These are phyloP conservation scores for Aureoboletus auriporus DNA, from an alignment of 768 basidiomycete genomes.

Conservation along the genomic window DNA sequence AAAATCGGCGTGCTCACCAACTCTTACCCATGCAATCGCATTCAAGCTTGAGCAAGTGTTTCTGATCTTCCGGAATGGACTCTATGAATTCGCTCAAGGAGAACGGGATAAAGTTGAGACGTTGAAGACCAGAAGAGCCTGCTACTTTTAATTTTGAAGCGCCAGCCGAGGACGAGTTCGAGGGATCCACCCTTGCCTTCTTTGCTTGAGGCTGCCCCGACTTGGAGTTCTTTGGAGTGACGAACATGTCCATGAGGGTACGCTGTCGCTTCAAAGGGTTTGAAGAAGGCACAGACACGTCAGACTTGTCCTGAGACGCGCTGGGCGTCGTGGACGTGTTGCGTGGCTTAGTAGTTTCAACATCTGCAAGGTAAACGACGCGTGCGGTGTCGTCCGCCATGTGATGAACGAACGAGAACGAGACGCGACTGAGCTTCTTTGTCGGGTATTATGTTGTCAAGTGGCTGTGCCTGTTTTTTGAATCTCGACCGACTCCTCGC, in stretches of 20 bases:
- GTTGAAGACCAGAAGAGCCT: conserved; percentile 19
- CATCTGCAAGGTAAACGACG: conserved; percentile 45
- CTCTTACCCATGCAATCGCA: conserved; percentile 70
- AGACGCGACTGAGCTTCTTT: conserved; percentile 4
- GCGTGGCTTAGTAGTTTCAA: conserved; percentile 26
- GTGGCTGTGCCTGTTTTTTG: no score
- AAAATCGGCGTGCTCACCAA: conserved; percentile 40
- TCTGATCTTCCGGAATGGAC: conserved; percentile 55
- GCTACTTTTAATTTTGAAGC: conserved; percentile 6
- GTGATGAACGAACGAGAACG: conserved; percentile 3
- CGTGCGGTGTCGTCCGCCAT: conserved; percentile 24
- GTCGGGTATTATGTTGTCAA: no score
- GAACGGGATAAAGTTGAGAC: conserved; percentile 67
- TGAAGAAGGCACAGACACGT: conserved; percentile 16
- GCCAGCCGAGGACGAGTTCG: conserved; percentile 19
- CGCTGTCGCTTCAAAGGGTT: conserved; percentile 50
- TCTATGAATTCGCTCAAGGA: conserved; percentile 50
- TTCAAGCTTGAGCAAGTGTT: conserved; percentile 58
- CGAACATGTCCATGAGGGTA: conserved; percentile 64
- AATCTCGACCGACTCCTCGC: no score
- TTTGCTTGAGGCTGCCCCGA: conserved; percentile 37
- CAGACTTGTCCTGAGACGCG: conserved; percentile 21
- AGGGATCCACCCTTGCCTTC: conserved; percentile 40
- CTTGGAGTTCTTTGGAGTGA: conserved; percentile 29
- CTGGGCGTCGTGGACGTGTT: conserved; percentile 14